Base-by-base conservation (phyloP, 208 protist species). In the Trypanosoma cruzi region DNA sequence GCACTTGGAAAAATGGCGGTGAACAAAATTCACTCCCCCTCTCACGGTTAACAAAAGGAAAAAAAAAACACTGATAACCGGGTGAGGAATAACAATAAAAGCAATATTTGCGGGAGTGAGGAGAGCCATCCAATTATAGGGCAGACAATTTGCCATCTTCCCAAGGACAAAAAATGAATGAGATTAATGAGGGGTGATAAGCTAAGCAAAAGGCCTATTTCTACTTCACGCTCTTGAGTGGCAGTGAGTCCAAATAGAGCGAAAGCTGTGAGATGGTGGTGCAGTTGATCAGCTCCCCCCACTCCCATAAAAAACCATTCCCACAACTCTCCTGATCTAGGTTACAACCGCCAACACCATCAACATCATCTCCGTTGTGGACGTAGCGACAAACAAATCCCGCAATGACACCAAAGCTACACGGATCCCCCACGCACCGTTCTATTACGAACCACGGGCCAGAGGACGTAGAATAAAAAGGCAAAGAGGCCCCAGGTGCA, bases 361-460 rank as follows among this genome's bases (percentile, higher is more conserved):
- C 53, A 59, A 2, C 42, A 52, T 52, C 18, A 40, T 55, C 65
- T 28, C 37, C 37, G 55, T 46, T 49, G 31, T 36, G 18, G 20
- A 48, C 4, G 37, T 49, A 26, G n/a, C 49, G 48, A 28, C 10
- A 66, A 32, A 76, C 49, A 61, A 76, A 76, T n/a, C 71, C 71
- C 0, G 71, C 71, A 66, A 76, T 63, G 10, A 76, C 71, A 52
- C 71, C 71, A 71, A 76, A 76, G 37, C 71, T 76, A 40, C 71
- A 76, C 13, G 71, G 71, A 42, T 76, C 71, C 24, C 55, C 28
- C 10, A 66, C 32, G 31, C 71, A 76, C 2, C 48, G 71, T 57
- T 70, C 64, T 18, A 76, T 26, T 22, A 69, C 64, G 0, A 56
- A 7, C 64, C n/a, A 61, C 24, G 71, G 71, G 8, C 64, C 64